Evolutionary conservation across 164 flowering plant genomes (phyloP).

Genomic region (Cinnamomum micranthum): DNA sequence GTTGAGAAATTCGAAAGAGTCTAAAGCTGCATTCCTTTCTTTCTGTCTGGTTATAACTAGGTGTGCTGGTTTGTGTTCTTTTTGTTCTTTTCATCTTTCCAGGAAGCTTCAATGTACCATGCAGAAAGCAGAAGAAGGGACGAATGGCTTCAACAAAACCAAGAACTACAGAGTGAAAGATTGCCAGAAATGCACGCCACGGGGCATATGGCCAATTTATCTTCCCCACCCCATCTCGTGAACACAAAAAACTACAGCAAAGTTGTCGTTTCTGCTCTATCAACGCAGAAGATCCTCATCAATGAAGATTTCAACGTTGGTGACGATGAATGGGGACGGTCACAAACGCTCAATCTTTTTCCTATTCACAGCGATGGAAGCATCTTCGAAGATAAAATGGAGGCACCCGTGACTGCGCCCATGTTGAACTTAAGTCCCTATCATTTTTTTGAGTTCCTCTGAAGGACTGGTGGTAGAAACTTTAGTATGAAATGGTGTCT

Average conservation of each 20-base stretch:
- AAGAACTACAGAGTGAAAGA: slow-evolving; percentile 31
- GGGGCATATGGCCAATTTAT: slow-evolving; percentile 48
- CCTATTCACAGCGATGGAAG: slow-evolving; percentile 38
- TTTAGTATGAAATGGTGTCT: neutral
- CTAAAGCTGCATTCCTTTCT: slow-evolving; percentile 72
- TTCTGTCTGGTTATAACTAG: slow-evolving; percentile 61
- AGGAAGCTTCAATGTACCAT: slow-evolving; percentile 41
- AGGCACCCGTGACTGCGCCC: neutral
- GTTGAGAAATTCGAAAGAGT: slow-evolving; percentile 26
- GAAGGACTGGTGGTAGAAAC: slow-evolving; percentile 33
- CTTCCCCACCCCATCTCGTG: slow-evolving; percentile 24
- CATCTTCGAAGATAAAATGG: neutral
- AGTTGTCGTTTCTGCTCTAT: neutral
- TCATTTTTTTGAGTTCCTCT: slow-evolving; percentile 67
- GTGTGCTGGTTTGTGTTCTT: slow-evolving; percentile 16
- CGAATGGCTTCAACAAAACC: slow-evolving; percentile 46
- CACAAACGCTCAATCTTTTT: slow-evolving; percentile 64
- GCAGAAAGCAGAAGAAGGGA: slow-evolving; percentile 36
- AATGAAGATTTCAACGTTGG: neutral
- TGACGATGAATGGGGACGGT: slow-evolving; percentile 15
- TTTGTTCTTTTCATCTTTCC: slow-evolving; percentile 11
- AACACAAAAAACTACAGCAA: neutral
- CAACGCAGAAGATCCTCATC: neutral
- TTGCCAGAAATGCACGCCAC: slow-evolving; percentile 40
- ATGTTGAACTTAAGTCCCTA: slow-evolving; percentile 16